Percentiles rank a stretch among this genome's conserved stretches.
These are phyloP conservation scores for Hypoxylon sp. DNA, from an alignment of 2,329 filamentous ascomycete species.

Conservation along the genomic window DNA sequence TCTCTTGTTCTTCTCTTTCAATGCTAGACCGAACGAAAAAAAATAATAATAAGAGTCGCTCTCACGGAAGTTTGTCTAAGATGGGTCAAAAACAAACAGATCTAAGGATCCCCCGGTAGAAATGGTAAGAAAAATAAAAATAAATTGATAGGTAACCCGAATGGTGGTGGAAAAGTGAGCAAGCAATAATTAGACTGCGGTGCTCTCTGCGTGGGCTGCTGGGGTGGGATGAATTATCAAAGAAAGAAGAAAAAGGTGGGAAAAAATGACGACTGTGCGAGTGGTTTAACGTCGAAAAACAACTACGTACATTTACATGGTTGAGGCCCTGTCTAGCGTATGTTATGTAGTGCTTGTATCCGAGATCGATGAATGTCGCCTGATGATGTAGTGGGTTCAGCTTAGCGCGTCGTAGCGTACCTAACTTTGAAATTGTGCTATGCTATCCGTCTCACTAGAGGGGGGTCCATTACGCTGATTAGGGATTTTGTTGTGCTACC, in stretches of 20 bases:
- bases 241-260: constrained; percentile 30
- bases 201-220: neutral
- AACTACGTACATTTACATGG: constrained; percentile 35
- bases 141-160: constrained; percentile 2
- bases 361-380: constrained; percentile 36
- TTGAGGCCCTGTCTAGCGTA: constrained; percentile 29
- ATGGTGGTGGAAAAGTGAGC: constrained; percentile 9
- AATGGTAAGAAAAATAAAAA: neutral
- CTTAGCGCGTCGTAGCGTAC: constrained; percentile 24
- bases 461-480: constrained; percentile 13
- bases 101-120: neutral
- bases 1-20: constrained; percentile 2
- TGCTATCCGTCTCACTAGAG: too few species aligned
- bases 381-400: constrained; percentile 38
- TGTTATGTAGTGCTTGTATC: constrained; percentile 23
- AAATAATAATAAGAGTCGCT: constrained; percentile 17
- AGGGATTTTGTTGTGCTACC: neutral
- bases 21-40: constrained; percentile 18
- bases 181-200: neutral
- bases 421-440: constrained; percentile 21
- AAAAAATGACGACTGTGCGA: constrained; percentile 34
- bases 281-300: constrained; percentile 33
- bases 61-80: constrained; percentile 28
- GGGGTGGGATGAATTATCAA: constrained; percentile 30
- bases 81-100: neutral